Conservation (phyloP, 176 grass and related monocot genomes). For the maize (Zea mays) region DNA sequence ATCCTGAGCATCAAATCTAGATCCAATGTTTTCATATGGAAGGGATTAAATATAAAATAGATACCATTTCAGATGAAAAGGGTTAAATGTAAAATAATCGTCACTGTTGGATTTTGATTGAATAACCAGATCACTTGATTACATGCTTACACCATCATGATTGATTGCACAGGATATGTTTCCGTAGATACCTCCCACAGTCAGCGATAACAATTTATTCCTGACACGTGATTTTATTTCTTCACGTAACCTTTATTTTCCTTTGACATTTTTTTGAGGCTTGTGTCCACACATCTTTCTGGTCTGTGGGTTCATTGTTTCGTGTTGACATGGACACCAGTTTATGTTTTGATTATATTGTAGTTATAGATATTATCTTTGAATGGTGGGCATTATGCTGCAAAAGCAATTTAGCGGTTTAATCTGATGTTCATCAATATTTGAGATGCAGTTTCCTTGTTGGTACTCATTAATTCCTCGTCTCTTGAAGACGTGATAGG, state of each 20-base stretch:
- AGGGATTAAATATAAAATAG: too few species aligned
- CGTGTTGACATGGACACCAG: background rate
- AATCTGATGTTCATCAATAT: background rate
- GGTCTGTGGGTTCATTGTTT: background rate
- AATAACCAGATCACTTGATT: too few species aligned
- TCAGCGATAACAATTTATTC: background rate
- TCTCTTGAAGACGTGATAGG: background rate
- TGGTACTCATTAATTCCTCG: background rate
- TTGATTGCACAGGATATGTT: background rate
- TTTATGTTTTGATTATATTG: background rate
- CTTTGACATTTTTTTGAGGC: background rate
- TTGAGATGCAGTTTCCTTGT: background rate
- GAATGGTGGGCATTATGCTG: background rate
- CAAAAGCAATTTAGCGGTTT: background rate
- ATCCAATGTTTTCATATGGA: too few species aligned
- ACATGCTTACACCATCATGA: too few species aligned
- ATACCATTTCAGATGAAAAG: too few species aligned
- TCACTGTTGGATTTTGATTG: background rate
- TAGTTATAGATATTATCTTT: background rate
- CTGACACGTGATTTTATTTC: background rate
- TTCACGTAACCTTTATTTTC: background rate
- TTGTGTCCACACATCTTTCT: background rate
- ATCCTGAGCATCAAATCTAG: too few species aligned
- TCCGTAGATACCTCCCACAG: background rate
- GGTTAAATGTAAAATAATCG: too few species aligned